These are phyloP conservation scores for Plasmodium gonderi DNA, from an alignment of 169 alveolate genomes.

Conservation along the genomic window DNA sequence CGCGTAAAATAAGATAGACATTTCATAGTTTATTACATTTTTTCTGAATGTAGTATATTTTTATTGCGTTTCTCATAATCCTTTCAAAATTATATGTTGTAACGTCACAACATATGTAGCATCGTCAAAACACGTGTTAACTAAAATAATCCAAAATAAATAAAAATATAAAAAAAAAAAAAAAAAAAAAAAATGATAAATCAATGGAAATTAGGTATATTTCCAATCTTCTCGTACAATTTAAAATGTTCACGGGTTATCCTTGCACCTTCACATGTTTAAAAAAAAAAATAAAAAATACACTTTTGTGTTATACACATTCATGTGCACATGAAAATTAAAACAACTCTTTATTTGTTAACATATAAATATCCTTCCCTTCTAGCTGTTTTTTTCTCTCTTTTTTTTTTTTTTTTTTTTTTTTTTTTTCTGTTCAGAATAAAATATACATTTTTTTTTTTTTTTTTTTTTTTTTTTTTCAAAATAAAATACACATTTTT, in stretches of 20 bases:
- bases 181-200: background rate
- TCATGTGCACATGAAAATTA: conserved; percentile 8
- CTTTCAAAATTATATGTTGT: background rate
- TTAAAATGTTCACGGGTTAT: background rate
- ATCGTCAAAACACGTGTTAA: background rate
- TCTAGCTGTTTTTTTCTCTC: background rate
- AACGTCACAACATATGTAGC: background rate
- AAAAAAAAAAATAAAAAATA: conserved; percentile 11
- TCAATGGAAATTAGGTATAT: background rate
- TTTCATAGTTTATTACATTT: no score
- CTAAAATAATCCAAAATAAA: background rate
- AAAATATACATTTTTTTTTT: no score
- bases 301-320: conserved; percentile 18
- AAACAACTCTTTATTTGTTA: background rate
- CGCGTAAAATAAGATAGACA: no score
- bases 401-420: conserved; percentile 24
- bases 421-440: no score
- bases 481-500: background rate
- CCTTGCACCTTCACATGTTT: conserved; percentile 47
- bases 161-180: background rate
- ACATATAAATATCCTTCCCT: background rate
- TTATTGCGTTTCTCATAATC: background rate
- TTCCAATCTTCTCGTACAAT: conserved; percentile 21
- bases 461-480: background rate
- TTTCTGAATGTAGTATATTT: background rate